phyloP scores from a whole-genome alignment of 2,329 filamentous ascomycete genomes.

The Teratosphaeria epicoccoides region DNA sequence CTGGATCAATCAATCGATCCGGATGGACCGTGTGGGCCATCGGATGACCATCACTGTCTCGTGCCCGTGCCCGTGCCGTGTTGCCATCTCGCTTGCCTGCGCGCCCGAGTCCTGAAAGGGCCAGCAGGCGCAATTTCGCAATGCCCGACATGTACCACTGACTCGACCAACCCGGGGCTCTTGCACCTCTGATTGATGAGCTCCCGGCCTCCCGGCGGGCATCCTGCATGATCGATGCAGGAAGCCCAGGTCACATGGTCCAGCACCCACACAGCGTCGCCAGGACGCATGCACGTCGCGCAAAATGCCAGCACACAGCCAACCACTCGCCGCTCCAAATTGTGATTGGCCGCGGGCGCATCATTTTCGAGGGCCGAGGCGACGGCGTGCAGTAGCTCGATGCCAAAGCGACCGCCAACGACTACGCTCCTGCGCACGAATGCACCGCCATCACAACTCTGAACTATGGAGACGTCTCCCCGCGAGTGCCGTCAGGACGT shows the following conservation, averaged over 20 bases:
- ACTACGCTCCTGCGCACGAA: not conserved
- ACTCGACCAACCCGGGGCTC: too few species aligned
- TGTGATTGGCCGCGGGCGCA: not conserved
- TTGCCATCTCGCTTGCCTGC: not conserved
- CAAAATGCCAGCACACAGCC: conserved; percentile 1
- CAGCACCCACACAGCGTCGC: not conserved
- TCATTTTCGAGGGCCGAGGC: not conserved
- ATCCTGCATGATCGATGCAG: not conserved
- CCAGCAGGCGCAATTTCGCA: not conserved
- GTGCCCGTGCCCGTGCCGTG: too few species aligned
- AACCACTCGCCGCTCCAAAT: not conserved
- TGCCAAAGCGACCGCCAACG: too few species aligned
- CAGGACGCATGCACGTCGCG: not conserved
- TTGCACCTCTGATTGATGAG: not conserved
- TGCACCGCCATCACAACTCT: not conserved
- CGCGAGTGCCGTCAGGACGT: too few species aligned
- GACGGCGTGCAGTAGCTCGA: not conserved
- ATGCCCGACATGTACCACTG: too few species aligned
- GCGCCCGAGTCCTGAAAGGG: too few species aligned
- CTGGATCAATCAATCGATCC: too few species aligned
- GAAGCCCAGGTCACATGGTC: not conserved
- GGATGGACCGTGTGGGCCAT: too few species aligned
- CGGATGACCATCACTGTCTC: too few species aligned
- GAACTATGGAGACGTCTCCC: not conserved
- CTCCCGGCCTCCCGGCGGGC: not conserved